Base-by-base conservation (phyloP, 2,329 filamentous ascomycete species). In the Colletotrichum aenigma region DNA sequence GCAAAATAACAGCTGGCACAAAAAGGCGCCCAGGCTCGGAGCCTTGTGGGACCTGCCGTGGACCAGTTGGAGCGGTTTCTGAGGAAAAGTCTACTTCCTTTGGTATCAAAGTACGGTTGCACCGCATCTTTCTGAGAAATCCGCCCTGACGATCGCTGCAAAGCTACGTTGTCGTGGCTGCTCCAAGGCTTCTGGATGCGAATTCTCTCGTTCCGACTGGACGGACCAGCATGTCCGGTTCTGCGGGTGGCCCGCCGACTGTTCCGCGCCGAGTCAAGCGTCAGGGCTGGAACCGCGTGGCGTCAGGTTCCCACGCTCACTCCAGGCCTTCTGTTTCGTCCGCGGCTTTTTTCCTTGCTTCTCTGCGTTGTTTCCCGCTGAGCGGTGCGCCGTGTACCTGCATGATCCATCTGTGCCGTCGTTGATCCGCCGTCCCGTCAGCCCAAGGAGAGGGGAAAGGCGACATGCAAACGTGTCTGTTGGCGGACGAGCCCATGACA, bases 141-240 rank as follows among this genome's bases (percentile, higher is more conserved):
- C 55, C 64, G 74, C 70, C 74, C 74, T 76, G 74, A 64, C 70
- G 74, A 76, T 76, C 74, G 18, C 65, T 76, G 56, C 64, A 52
- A 52, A 61, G 61, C 72, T 71, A 71, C 55, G 67, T 34, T 55
- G 68, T 66, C 61, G 61, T 75, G 72, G 72, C 61, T 34, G 56
- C 68, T 43, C 43, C 43, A 52, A 52, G 43, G 43, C 43, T 52
- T 43, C 34, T 69, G 36, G 64, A 43, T 38, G 30, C 55, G 13
- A 65, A 64, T 68, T 24, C 62, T 36, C 56, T 15, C 48, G 32
- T 76, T 76, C 74, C 74, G 74, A 74, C 70, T 76, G 74, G 74
- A 58, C 21, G 71, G 52, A 61, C 67, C 21, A 71, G 61, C 48
- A 16, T 16, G 36, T 26, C 66, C 58, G 71, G 43, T 43, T 32